A percentile compares a stretch with the other conserved stretches of the same genome.
Conservation (phyloP, 768 basidiomycete genomes). For the Boletus edulis region DNA sequence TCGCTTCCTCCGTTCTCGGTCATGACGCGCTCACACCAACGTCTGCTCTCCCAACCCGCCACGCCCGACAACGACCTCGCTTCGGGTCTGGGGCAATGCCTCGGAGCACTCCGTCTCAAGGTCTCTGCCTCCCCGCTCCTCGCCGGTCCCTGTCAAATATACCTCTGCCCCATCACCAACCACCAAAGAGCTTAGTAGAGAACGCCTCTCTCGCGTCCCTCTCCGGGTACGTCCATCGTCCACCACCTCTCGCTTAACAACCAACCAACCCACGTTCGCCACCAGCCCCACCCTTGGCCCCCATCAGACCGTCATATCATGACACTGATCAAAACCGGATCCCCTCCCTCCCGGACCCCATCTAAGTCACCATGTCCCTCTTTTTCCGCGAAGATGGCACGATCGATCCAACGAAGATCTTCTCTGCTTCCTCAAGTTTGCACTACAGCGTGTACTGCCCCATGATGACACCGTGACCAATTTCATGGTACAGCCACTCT, state of each 20-base stretch:
- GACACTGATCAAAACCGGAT: slow-evolving; percentile 18
- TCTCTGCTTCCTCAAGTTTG: too few species aligned
- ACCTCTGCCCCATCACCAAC: slow-evolving; percentile 11
- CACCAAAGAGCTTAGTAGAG: slow-evolving; percentile 31
- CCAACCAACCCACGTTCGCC: too few species aligned
- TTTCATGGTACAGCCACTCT: slow-evolving; percentile 1
- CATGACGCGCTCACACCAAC: slow-evolving; percentile 30
- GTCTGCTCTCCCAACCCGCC: slow-evolving; percentile 28
- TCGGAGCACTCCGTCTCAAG: slow-evolving; percentile 32
- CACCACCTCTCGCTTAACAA: too few species aligned
- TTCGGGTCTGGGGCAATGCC: slow-evolving; percentile 31
- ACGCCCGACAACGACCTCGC: slow-evolving; percentile 34
- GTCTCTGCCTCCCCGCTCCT: slow-evolving; percentile 28
- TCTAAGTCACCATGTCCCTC: slow-evolving; percentile 19
- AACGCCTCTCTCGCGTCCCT: slow-evolving; percentile 30
- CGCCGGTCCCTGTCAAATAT: slow-evolving; percentile 28
- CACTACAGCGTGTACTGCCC: too few species aligned
- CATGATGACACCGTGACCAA: too few species aligned
- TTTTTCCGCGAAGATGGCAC: slow-evolving; percentile 32
- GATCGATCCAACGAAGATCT: slow-evolving; percentile 8
- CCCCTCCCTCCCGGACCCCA: slow-evolving; percentile 13
- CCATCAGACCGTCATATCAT: slow-evolving; percentile 29
- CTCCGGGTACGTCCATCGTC: slow-evolving; percentile 26
- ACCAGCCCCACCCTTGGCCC: not conserved
- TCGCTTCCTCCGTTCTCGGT: not conserved